These are phyloP conservation scores for Wickerhamiella bombiphila DNA, from an alignment of 805 yeast genomes.

Conservation along the genomic window DNA sequence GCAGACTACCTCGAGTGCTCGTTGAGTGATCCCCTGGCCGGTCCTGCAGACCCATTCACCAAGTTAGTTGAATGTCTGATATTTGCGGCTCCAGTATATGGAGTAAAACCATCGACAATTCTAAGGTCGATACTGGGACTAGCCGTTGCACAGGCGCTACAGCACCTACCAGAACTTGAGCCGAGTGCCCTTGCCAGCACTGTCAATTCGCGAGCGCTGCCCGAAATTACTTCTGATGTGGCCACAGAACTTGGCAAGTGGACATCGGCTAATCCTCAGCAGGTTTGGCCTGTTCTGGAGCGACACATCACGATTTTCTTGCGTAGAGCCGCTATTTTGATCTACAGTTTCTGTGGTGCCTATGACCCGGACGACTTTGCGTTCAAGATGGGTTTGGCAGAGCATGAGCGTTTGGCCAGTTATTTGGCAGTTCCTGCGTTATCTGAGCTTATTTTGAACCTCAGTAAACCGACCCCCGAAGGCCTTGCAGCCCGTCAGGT, in stretches of 20 bases:
- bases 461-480: constrained; percentile 11
- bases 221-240: constrained; percentile 1
- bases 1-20: background rate
- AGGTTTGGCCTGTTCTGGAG: constrained; percentile 6
- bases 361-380: constrained; percentile 17
- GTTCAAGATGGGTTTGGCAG: constrained; percentile 14
- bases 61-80: constrained; percentile 8
- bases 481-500: constrained; percentile 3
- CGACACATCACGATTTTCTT: constrained; percentile 12
- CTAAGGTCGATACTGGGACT: constrained; percentile 5
- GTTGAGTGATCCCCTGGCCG: background rate
- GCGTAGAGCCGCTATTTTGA: constrained; percentile 14
- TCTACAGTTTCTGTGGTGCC: constrained; percentile 14
- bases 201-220: background rate
- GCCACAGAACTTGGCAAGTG: constrained; percentile 4
- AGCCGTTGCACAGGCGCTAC: constrained; percentile 6
- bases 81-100: constrained; percentile 7
- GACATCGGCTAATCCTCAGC: constrained; percentile 8
- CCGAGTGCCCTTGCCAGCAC: background rate
- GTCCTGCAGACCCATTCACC: constrained; percentile 3
- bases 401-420: constrained; percentile 15
- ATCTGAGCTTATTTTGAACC: constrained; percentile 7
- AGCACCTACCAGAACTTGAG: background rate
- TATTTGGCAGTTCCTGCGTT: constrained; percentile 17
- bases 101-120: constrained; percentile 5